Evolutionary conservation across 768 basidiomycete genomes (phyloP), one percentile per base, ranked within the genome.

Genomic region (Boletus subparvulus): DNA sequence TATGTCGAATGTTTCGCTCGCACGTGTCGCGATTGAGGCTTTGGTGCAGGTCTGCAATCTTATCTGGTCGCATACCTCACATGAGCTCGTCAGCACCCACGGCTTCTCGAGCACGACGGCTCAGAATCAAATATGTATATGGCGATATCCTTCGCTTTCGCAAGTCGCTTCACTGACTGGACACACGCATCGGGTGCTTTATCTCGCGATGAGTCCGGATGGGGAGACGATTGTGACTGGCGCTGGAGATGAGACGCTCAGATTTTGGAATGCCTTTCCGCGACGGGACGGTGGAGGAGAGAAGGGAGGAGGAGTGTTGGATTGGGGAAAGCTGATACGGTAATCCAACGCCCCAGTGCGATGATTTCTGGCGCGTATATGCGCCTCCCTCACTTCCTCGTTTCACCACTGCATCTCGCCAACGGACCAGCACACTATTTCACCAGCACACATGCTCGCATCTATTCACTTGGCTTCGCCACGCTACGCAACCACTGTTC

Each of bases 241-340:
- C 16, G 96, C 96, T 0, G 96, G 96, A 0, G 96, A 99, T 71
- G 96, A 98, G 75, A 99, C 96, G 4, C 75, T 99, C 51, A 75
- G 94, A 60, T 98, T 98, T 73, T 98, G 96, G 96, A 96, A 94
- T 70, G 94, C 94, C 0, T 98, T 99, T 67, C 90, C 91, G n/a
- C 86, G 84, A 73, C 82, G 77, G 61, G 87, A 86, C 52, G 72
- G 67, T 39, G 68, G 69, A 28, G 73, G 71, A 45, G 67, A 70
- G 39, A 73, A 59, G 62, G 64, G 77, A 45, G 63, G 78, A 36
- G 80, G 78, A 26, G 67, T 63, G 49, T 63, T 81, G 50, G 80
- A 81, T 52, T 81, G 79, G 66, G 77, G 77, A 40, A 74, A 72
- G 52, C 62, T 84, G 59, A 86, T 86, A 63, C 77, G 83, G 53